Base-by-base conservation (phyloP, 805 yeast species). In the Nakazawaea molendinolei region DNA sequence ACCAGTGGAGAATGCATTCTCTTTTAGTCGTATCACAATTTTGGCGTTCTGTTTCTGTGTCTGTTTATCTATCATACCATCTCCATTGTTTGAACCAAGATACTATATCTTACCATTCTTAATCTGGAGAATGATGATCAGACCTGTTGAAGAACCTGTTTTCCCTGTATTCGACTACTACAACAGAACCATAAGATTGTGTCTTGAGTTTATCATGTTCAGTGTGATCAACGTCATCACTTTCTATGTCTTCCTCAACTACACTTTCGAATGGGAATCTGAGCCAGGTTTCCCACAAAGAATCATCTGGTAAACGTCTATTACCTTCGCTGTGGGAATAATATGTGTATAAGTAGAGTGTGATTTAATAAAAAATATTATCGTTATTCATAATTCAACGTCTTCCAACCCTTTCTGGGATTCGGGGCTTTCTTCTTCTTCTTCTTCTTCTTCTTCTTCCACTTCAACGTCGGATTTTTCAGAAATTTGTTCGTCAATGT, bases 51-150 rank as follows among this genome's bases (percentile, higher is more conserved):
- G 76, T 2, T 55, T 58, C 0, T 79, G 87, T 28, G 63, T 74
- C 0, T 48, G 67, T 1, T 54, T 75, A 5, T 81, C 92, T 0
- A 64, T 92, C 15, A 72, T 83, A 0, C 96, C 97, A 15, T 79
- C 96, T 0, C 98, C 97, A 5, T 64, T 92, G 44, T 79, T 92
- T 50, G 98, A 92, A 57, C 95, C 97, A 33, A 72, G 98, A 40
- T 92, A 92, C 55, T 92, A 81, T 55, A 84, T 90, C 33, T 48
- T 86, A 5, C 97, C 97, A 4, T 77, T 74, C 51, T 53, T 83
- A 9, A 56, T 87, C 26, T 86, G 89, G 76, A 71, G 97, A 47
- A 36, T 85, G 3, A 68, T 75, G 39, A 55, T 69, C 12, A 56
- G 58, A 9, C 74, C 76, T 13, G 56, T 61, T 17, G 47, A 54